Evolutionary conservation across 2,329 filamentous ascomycete genomes (phyloP).

Genomic region (Ophiobolus disseminans): DNA sequence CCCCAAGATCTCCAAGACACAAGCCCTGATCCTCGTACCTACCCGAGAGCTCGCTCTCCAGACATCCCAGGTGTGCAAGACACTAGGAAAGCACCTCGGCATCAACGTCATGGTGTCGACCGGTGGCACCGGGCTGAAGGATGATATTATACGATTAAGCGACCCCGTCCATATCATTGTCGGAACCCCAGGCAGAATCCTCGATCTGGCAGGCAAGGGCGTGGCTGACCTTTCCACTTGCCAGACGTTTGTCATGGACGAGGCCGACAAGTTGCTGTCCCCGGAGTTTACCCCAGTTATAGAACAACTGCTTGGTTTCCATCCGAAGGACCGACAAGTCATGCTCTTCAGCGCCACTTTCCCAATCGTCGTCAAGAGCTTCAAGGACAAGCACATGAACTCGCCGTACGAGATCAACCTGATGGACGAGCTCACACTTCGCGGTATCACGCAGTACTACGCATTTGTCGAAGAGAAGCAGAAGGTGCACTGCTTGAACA

Average conservation of each 20-base stretch:
- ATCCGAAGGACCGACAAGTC: constrained; percentile 96
- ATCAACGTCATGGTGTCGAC: constrained; percentile 99
- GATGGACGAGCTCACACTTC: constrained; percentile 97
- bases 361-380: constrained; percentile 94
- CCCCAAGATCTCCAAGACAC: constrained; percentile 93
- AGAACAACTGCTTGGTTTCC: constrained; percentile 92
- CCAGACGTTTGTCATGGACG: constrained; percentile 99
- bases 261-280: constrained; percentile 96
- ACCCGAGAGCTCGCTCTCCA: constrained; percentile 97
- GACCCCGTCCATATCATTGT: constrained; percentile 97
- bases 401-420: constrained; percentile 98
- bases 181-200: constrained; percentile 93
- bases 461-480: constrained; percentile 99
- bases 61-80: constrained; percentile 99
- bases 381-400: constrained; percentile 97
- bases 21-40: constrained; percentile 94
- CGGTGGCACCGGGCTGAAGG: constrained; percentile 90
- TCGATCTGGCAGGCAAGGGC: constrained; percentile 94
- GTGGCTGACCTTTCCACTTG: constrained; percentile 96
- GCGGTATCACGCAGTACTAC: constrained; percentile 99
- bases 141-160: constrained; percentile 94
- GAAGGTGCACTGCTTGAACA: constrained; percentile 98
- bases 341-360: constrained; percentile 99
- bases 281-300: constrained; percentile 97
- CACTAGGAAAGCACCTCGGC: constrained; percentile 92